phyloP scores from a whole-genome alignment of 345 rosid genomes.

The Brassica juncea region DNA sequence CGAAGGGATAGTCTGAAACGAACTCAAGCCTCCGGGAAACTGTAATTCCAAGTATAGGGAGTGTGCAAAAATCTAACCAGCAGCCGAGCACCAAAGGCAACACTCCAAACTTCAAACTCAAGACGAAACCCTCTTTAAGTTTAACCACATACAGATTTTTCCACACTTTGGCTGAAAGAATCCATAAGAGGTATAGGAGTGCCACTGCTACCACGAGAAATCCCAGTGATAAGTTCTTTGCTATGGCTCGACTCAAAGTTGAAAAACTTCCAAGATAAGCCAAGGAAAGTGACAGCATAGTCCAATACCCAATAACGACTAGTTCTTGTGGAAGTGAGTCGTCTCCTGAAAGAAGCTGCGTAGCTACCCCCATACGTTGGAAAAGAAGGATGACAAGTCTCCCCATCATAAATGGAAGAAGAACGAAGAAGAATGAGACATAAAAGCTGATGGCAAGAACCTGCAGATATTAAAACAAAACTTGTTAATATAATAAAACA shows the following conservation, averaged over 20 bases:
- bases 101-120: slow-evolving; percentile 6
- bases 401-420: slow-evolving; percentile 19
- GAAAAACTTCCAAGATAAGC: neutral
- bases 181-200: neutral
- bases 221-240: neutral
- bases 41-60: neutral
- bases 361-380: neutral
- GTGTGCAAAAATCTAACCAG: slow-evolving; percentile 14
- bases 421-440: neutral
- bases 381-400: neutral
- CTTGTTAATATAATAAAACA: neutral
- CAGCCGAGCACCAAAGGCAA: slow-evolving; percentile 7
- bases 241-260: neutral
- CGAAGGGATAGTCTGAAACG: neutral
- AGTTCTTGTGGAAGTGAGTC: slow-evolving; percentile 3
- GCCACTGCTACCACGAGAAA: neutral
- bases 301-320: neutral
- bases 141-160: neutral
- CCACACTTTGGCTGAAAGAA: neutral
- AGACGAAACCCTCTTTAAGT: neutral
- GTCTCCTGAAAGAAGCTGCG: slow-evolving; percentile 2
- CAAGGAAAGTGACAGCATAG: neutral
- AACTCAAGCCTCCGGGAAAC: slow-evolving; percentile 2
- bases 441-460: slow-evolving; percentile 15
- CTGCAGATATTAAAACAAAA: neutral